Evolutionary conservation across 176 grass and related monocot species (phyloP).

Genomic region (Eleusine indica): DNA sequence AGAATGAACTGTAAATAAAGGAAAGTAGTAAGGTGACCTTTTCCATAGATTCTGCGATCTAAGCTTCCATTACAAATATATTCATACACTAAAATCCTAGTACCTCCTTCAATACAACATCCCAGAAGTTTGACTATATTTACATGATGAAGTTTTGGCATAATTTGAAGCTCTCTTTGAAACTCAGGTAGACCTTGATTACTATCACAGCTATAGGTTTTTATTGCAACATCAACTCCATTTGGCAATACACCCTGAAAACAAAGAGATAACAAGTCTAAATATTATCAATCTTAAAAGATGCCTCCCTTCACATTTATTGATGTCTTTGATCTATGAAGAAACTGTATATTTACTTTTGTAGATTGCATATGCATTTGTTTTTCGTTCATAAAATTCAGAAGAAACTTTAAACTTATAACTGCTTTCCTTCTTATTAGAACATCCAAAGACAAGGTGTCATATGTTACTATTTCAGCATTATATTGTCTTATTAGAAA

Average conservation of each 20-base stretch:
- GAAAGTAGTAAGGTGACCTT: not conserved
- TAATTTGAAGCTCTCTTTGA: conserved; percentile 1
- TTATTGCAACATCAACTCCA: not conserved
- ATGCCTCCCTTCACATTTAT: too few species aligned
- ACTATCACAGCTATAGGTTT: not conserved
- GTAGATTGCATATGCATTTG: too few species aligned
- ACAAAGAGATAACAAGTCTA: not conserved
- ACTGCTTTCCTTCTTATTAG: too few species aligned
- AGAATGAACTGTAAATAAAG: not conserved
- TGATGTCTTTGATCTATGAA: too few species aligned
- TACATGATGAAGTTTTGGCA: conserved; percentile 3
- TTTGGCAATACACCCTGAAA: conserved; percentile 2
- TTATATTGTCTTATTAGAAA: too few species aligned
- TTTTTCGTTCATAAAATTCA: too few species aligned
- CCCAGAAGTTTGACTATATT: conserved; percentile 26
- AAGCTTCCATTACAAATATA: not conserved
- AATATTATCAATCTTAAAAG: not conserved
- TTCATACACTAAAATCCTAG: conserved; percentile 4
- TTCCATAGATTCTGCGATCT: not conserved
- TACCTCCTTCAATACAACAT: conserved; percentile 8
- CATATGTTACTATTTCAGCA: too few species aligned
- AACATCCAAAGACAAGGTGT: too few species aligned
- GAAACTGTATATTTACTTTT: too few species aligned
- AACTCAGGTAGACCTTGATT: not conserved
- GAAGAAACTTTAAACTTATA: too few species aligned